Conservation (phyloP, 768 basidiomycete species). For the Agaricus sinodeliciosus region DNA sequence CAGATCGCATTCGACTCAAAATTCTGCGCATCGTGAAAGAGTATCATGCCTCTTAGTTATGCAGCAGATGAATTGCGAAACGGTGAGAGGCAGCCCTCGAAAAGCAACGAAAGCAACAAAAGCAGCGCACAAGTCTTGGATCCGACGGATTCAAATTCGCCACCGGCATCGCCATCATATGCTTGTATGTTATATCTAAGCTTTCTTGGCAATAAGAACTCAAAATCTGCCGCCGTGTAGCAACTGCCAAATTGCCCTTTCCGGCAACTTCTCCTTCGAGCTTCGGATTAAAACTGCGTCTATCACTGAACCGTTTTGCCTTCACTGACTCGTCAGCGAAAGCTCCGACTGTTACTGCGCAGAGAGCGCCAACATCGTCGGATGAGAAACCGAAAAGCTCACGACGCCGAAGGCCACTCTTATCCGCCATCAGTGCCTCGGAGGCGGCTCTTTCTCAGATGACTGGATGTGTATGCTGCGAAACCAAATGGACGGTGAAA, state of each 20-base stretch:
- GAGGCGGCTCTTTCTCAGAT: background rate
- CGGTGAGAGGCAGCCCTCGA: background rate
- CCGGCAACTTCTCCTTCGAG: background rate
- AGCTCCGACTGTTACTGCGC: background rate
- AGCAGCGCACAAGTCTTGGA: conserved; percentile 14
- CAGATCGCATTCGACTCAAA: too few species aligned
- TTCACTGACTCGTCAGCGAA: background rate
- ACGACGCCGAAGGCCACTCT: background rate
- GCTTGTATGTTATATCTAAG: too few species aligned
- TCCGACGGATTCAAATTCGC: conserved; percentile 17
- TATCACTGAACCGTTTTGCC: background rate
- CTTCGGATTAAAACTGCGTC: background rate
- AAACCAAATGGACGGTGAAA: conserved; percentile 58
- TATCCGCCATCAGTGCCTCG: background rate
- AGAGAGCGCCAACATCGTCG: background rate
- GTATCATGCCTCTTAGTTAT: too few species aligned
- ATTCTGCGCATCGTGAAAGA: too few species aligned
- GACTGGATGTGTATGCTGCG: conserved; percentile 56
- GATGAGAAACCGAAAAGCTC: background rate
- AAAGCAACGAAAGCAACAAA: background rate
- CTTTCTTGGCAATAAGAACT: too few species aligned
- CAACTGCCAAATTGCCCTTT: background rate
- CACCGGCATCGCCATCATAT: background rate
- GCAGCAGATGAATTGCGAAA: too few species aligned
- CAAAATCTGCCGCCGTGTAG: background rate